phyloP scores from a whole-genome alignment of 495 filamentous ascomycete genomes.

The Aspergillus ellipticus region DNA sequence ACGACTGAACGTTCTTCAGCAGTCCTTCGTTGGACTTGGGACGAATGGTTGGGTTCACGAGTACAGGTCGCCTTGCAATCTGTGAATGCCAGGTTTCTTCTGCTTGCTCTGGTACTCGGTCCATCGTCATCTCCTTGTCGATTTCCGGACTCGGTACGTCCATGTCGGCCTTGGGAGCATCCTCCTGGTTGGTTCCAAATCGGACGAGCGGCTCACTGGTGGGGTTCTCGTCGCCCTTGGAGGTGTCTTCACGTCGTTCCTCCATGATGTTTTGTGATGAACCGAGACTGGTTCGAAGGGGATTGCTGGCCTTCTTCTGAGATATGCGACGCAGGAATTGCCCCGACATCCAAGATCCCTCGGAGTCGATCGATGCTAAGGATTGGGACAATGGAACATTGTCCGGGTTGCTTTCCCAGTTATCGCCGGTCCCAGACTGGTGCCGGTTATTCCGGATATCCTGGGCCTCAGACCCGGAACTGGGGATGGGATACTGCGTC shows the following conservation, averaged over 20 bases:
- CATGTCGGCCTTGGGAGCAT: conserved; percentile 33
- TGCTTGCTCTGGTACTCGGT: conserved; percentile 15
- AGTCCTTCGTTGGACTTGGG: conserved; percentile 67
- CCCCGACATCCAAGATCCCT: conserved; percentile 90
- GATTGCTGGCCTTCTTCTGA: conserved; percentile 37
- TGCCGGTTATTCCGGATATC: conserved; percentile 28
- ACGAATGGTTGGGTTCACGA: conserved; percentile 40
- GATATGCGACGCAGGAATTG: conserved; percentile 53
- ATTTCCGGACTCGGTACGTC: conserved; percentile 31
- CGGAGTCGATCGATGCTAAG: conserved; percentile 81
- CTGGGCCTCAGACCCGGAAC: conserved; percentile 25
- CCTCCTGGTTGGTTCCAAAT: conserved; percentile 38
- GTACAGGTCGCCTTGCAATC: conserved; percentile 52
- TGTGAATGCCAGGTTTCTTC: conserved; percentile 49
- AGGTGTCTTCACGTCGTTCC: conserved; percentile 24
- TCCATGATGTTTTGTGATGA: conserved; percentile 34
- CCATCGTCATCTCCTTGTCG: conserved; percentile 24
- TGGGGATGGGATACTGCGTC: conserved; percentile 24
- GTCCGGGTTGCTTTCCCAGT: conserved; percentile 29
- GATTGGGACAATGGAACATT: conserved; percentile 62
- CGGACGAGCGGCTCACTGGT: conserved; percentile 64
- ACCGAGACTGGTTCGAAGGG: conserved; percentile 42
- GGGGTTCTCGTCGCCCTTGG: conserved; percentile 39
- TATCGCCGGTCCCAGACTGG: conserved; percentile 33
- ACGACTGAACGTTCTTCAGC: conserved; percentile 54